phyloP scores from a whole-genome alignment of 257 asterid genomes.

The Petunia axillaris region DNA sequence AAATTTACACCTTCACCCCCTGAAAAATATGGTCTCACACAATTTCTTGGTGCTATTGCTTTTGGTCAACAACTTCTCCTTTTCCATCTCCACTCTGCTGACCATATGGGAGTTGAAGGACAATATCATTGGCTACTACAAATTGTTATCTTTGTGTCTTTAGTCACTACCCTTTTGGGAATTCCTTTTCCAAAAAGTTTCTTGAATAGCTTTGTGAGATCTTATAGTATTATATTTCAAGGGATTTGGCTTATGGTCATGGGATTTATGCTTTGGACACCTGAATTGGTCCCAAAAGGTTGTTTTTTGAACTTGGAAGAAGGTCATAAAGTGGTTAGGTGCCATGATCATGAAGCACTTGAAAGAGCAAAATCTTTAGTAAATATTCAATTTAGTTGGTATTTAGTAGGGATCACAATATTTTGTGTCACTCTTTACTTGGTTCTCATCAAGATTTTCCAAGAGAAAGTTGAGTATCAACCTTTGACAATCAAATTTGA shows the following conservation, averaged over 20 bases:
- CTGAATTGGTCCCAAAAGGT: slow-evolving; percentile 52
- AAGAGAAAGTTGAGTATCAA: slow-evolving; percentile 50
- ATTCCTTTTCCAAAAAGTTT: slow-evolving; percentile 53
- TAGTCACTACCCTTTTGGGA: slow-evolving; percentile 52
- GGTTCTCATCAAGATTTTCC: slow-evolving; percentile 38
- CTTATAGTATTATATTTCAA: slow-evolving; percentile 56
- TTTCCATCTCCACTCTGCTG: slow-evolving; percentile 78
- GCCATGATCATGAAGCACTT: slow-evolving; percentile 54
- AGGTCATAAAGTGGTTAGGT: slow-evolving; percentile 53
- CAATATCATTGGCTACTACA: slow-evolving; percentile 84
- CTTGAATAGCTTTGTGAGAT: slow-evolving; percentile 60
- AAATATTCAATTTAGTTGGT: slow-evolving; percentile 68
- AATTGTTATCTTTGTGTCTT: slow-evolving; percentile 46
- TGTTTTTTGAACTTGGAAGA: slow-evolving; percentile 49
- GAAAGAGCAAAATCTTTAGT: slow-evolving; percentile 76
- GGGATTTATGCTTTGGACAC: slow-evolving; percentile 83
- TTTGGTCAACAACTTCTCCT: slow-evolving; percentile 73
- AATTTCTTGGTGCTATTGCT: slow-evolving; percentile 63
- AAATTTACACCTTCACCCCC: slow-evolving; percentile 36
- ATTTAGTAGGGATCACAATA: slow-evolving; percentile 44
- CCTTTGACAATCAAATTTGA: slow-evolving; percentile 38
- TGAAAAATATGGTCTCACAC: slow-evolving; percentile 49
- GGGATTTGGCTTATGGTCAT: slow-evolving; percentile 78
- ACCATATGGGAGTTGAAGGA: slow-evolving; percentile 84
- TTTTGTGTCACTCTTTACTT: slow-evolving; percentile 47